These are phyloP conservation scores for Candida takata DNA, from an alignment of 805 yeast species.

Conservation along the genomic window DNA sequence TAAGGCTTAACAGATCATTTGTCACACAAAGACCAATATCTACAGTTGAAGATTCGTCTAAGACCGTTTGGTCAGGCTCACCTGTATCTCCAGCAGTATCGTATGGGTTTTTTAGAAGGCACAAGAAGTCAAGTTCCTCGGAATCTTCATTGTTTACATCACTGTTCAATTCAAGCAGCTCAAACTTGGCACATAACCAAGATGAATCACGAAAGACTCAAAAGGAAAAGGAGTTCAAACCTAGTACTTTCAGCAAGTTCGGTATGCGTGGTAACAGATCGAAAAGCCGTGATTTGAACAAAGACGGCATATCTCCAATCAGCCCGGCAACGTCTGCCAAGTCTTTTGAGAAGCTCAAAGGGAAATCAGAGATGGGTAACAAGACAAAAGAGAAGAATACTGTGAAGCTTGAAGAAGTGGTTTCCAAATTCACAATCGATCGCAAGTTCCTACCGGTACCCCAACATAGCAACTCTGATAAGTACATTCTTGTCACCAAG, in stretches of 20 bases:
- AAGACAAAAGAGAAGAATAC: slow-evolving; percentile 1
- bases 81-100: slow-evolving; percentile 29
- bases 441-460: slow-evolving; percentile 33
- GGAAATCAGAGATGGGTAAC: background rate
- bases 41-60: slow-evolving; percentile 28
- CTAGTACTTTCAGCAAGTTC: slow-evolving; percentile 18
- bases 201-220: slow-evolving; percentile 17
- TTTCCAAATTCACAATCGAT: slow-evolving; percentile 21
- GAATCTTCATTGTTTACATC: slow-evolving; percentile 40
- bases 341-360: background rate
- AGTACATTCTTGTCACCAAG: slow-evolving; percentile 49
- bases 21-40: slow-evolving; percentile 29
- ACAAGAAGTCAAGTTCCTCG: slow-evolving; percentile 55
- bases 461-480: slow-evolving; percentile 25
- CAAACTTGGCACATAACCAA: slow-evolving; percentile 14
- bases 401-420: slow-evolving; percentile 1
- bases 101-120: slow-evolving; percentile 52
- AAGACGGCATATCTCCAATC: slow-evolving; percentile 10
- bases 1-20: slow-evolving; percentile 1
- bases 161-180: slow-evolving; percentile 31
- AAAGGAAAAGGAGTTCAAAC: slow-evolving; percentile 11
- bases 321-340: slow-evolving; percentile 11
- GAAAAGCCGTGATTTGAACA: slow-evolving; percentile 9
- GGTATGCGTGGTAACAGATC: slow-evolving; percentile 14
- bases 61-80: slow-evolving; percentile 22